Base-by-base conservation (phyloP, 2,329 filamentous ascomycete genomes). In the Fusarium graminum region DNA sequence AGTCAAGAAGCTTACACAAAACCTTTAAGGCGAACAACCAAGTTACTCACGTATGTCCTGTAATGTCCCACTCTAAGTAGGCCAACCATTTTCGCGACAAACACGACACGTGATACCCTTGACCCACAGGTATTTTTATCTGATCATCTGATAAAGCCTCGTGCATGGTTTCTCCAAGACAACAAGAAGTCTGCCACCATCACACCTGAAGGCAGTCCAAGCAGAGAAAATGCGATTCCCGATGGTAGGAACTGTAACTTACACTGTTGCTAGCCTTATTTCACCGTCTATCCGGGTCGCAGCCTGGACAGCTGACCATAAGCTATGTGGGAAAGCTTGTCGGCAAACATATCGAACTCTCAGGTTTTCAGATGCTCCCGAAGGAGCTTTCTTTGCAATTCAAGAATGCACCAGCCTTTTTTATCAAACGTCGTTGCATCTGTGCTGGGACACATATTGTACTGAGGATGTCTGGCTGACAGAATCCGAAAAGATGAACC, bases 101-200 rank as follows among this genome's bases (percentile, higher is more conserved):
- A 16, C 32, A n/a, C 4, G 22, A 22, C 47, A 59, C 58, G 58
- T 61, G 56, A 61, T 22, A 2, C 16, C 22, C 2, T 13, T 3
- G 58, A 61, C 56, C 58, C 58, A 61, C 58, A 16, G 22, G 38
- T 40, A 2, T 32, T 25, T 45, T 46, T 54, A 61, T 61, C 58
- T 61, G 58, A 61, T 55, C 56, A 61, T 61, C 58, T 54, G 41
- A 61, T 61, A 61, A 32, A 38, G 22, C 14, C 19, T 34, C 19
- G 14, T 22, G 22, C 22, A 22, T 22, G 22, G 22, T 7, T 14
- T 4, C 16, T 14, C 14, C 16, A 34, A 11, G 28, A 60, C 25
- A 19, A 44, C 28, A 52, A n/a, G 4, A 22, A 22, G 6, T 25
- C 30, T 42, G 4, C 30, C 16, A 12, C 14, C 22, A 8, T 17